Evolutionary conservation across 1,139 yeast species (phyloP), one percentile per base, ranked within the genome.

Genomic region (Debaryomycetaceae sp.): DNA sequence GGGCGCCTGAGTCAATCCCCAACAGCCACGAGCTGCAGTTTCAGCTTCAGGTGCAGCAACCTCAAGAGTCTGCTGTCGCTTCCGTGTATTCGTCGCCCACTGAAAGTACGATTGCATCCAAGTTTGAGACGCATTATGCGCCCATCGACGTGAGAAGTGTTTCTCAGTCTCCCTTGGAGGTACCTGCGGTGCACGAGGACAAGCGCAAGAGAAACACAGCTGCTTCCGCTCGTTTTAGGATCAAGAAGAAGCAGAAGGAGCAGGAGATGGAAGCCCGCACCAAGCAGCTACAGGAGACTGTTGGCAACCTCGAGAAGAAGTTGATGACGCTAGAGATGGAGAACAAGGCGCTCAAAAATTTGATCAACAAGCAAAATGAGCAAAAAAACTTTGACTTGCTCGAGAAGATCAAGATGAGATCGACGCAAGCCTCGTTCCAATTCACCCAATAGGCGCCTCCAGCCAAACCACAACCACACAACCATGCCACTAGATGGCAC

Each of bases 191-290:
- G 7, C 20, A 32, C 17, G 49, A 48, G 17, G 75, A 71, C 41
- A 82, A 83, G 53, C 69, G 88, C 31, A 67, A 83, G 30, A 68
- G 89, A 41, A 83, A 82, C 57, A 81, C 91, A 0, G 89, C 88
- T 1, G 94, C 94, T 2, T 75, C 83, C 28, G 91, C 91, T 1
- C 62, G 93, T 37, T 81, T 84, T 63, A 66, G 94, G 41, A 76
- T 81, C 46, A 83, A 82, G 65, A 83, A 82, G 70, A 86, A 84
- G 63, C 46, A 78, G 53, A 80, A 83, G 49, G 95, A 86, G 54
- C 86, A 80, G 53, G 89, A 85, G 52, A 76, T 85, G 80, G 95
- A 85, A 55, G 65, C 67, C 27, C 64, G 51, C 33, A 61, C 76
- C 26, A 61, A 55, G 36, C 61, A 61, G 26, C 61, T 75, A 38